Conservation (phyloP, 306 rosid genomes). For the Fragaria ananassa region DNA sequence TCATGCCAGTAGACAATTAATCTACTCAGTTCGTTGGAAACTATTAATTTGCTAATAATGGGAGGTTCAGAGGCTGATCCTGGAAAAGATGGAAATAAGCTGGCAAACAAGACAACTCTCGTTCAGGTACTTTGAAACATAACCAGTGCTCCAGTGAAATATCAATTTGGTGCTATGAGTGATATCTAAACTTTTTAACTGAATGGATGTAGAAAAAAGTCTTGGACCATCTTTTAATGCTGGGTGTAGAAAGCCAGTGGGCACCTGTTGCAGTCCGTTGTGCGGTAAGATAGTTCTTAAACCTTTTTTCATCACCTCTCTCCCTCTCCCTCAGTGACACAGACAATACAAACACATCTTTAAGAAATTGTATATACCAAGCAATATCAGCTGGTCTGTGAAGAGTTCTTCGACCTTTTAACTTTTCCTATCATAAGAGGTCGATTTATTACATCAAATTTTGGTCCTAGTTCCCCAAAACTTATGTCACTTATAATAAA, state of each 20-base stretch:
- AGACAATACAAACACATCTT: background rate
- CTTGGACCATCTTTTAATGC: slow-evolving; percentile 74
- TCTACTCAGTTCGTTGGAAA: slow-evolving; percentile 80
- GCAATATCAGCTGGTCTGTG: background rate
- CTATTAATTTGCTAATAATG: slow-evolving; percentile 61
- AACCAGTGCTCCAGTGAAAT: slow-evolving; percentile 21
- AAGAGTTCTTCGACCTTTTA: background rate
- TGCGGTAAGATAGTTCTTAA: slow-evolving; percentile 43
- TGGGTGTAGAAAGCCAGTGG: slow-evolving; percentile 95
- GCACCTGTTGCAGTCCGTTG: slow-evolving; percentile 83
- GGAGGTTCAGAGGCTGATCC: slow-evolving; percentile 75
- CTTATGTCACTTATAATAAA: background rate
- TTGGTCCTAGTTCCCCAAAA: background rate
- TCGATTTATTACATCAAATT: background rate
- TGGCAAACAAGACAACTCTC: slow-evolving; percentile 66
- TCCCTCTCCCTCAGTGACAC: background rate
- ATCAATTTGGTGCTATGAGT: slow-evolving; percentile 11
- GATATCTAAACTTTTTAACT: slow-evolving; percentile 29
- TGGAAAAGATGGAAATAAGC: slow-evolving; percentile 70
- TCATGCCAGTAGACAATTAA: slow-evolving; percentile 95
- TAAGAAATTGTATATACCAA: background rate
- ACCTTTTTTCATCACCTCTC: background rate
- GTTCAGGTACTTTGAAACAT: slow-evolving; percentile 63
- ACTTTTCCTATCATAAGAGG: background rate
- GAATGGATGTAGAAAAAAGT: slow-evolving; percentile 59